Evolutionary conservation across 768 basidiomycete species (phyloP), one percentile per base, ranked within the genome.

Genomic region (Hebeloma cylindrosporum): DNA sequence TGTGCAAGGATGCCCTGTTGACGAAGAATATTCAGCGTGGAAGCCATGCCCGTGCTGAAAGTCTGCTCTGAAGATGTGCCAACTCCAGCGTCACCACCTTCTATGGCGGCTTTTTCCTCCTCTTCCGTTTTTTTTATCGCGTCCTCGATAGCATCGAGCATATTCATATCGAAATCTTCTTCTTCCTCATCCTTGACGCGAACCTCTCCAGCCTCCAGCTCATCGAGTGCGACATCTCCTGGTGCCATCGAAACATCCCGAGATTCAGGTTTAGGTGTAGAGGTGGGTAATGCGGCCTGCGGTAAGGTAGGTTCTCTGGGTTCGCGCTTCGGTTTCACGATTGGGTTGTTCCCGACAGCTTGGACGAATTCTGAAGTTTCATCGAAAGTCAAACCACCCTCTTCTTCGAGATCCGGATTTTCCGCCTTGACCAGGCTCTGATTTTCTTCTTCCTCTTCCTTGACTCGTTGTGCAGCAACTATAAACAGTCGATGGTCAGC

Each of bases 331-430:
- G 72, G 58, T 25, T 62, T 72, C 29, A 71, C 66, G 1, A 77
- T 62, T 0, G 84, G 82, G 51, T 82, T 79, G 51, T 80, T 82
- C 2, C 82, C 80, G 35, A 91, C 88, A 11, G 83, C 83, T 13
- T 93, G 83, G 29, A 98, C 90, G 53, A 99, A 99, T 63, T 97
- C 95, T 1, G 93, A 92, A 0, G 95, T 98, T 54, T 97, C 94
- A 59, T 98, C 94, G 51, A 99, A 93, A 0, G 87, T 88, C 23
- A 97, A 71, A 16, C 86, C 87, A 14, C 64, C 70, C 2, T 77
- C 73, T 5, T 62, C 62, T 11, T 67, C 67, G 22, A 57, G 60
- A n/a, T 75, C 70, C 26, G 51, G 36, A 26, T 71, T 75, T 54
- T 77, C 79, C 10, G 70, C 64, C 33, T 78, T 75, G 30, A 48